phyloP scores from a whole-genome alignment of 257 asterid genomes.

The Primulina huaijiensis region DNA sequence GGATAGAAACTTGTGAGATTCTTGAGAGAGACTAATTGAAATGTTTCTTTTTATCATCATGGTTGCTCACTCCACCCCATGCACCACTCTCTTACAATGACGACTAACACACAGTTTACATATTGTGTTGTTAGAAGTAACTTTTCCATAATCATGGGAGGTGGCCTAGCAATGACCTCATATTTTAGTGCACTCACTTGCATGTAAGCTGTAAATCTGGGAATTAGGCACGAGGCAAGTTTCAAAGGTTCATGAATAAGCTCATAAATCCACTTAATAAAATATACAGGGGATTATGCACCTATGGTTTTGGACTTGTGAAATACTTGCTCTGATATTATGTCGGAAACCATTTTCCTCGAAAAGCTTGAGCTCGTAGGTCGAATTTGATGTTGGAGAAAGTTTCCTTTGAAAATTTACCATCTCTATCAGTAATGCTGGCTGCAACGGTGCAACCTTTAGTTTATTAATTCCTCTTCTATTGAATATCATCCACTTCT shows the following conservation, averaged over 20 bases:
- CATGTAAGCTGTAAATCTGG: background rate
- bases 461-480: background rate
- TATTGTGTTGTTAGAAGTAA: too few species aligned
- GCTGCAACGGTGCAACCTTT: background rate
- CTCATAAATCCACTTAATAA: background rate
- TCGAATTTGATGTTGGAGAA: background rate
- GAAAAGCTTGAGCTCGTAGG: background rate
- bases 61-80: background rate
- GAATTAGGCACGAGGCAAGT: background rate
- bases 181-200: background rate
- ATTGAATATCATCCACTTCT: background rate
- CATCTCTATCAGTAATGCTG: background rate
- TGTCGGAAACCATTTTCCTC: background rate
- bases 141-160: background rate
- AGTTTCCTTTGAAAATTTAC: background rate
- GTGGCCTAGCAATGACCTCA: background rate
- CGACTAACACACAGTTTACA: background rate
- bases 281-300: background rate
- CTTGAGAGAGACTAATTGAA: background rate
- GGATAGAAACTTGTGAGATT: constrained; percentile 4
- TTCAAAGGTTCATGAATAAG: background rate
- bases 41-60: background rate
- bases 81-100: background rate
- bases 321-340: background rate
- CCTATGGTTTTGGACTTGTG: background rate